These are phyloP conservation scores for Eucalyptus microcorys DNA, from an alignment of 345 rosid genomes.

Conservation along the genomic window DNA sequence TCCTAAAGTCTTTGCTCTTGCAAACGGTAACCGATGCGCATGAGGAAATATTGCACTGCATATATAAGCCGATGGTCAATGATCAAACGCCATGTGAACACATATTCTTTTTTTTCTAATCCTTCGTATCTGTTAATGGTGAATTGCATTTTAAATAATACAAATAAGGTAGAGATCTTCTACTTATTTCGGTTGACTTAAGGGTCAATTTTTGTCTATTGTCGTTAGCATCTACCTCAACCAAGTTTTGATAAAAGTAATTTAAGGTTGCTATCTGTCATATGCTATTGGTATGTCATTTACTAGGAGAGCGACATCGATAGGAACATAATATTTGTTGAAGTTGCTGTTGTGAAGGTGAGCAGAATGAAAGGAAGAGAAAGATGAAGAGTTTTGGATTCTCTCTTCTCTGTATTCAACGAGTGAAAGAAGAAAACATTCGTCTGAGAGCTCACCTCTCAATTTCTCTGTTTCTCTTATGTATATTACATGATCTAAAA, in stretches of 20 bases:
- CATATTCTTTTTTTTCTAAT: not conserved
- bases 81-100: not conserved
- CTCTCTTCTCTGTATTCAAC: too few relatives aligned
- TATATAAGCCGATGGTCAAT: not conserved
- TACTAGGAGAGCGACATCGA: not conserved
- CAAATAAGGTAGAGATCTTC: not conserved
- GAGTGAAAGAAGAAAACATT: too few relatives aligned
- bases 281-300: not conserved
- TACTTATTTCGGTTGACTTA: not conserved
- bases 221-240: not conserved
- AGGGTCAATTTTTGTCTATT: not conserved
- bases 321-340: not conserved
- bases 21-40: not conserved
- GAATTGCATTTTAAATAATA: not conserved
- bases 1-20: not conserved
- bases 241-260: not conserved
- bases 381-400: too few relatives aligned
- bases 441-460: rapidly evolving
- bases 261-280: not conserved
- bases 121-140: not conserved
- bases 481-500: too few relatives aligned
- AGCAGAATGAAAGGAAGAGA: too few relatives aligned
- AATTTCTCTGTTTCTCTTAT: too few relatives aligned
- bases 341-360: not conserved
- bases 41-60: not conserved